Base-by-base conservation (phyloP, 148 eudicot genomes). In the Selenicereus undatus region DNA sequence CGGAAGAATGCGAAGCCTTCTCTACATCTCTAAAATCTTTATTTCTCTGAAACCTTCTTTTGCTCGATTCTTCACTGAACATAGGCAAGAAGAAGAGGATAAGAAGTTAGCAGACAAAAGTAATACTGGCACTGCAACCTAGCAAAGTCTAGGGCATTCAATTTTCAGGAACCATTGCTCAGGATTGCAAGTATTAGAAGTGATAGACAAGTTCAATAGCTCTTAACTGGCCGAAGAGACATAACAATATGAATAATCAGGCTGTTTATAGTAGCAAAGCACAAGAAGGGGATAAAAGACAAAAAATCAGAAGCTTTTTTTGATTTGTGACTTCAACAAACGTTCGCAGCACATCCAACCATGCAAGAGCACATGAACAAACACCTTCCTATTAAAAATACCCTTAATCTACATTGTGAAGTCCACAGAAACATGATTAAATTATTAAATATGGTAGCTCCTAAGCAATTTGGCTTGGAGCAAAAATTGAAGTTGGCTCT, bases 11-110 rank as follows among this genome's bases (percentile, higher is more conserved):
- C 60, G 85, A 84, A 65, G 90, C 88, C 88, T 84, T 91, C 26
- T 85, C 97, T 27, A 89, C 92, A 88, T 91, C 94, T 85, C 82
- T 94, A 50, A 83, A 76, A 76, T 85, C 91, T 88, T 82, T 91
- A 74, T 82, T 87, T 84, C 90, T 90, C 30, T 86, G 86, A 76
- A 84, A 88, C 86, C 89, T 95, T 85, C 96, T 84, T 88, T 90
- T 95, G 86, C 73, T 90, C 58, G 91, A 77, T 42, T 95, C 97
- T 77, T 93, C 97, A 79, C 97, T 93, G 90, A 81, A 80, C 22
- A 76, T 82, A 74, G 83, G 72, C 72, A 81, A 51, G 36, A 39
- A 30, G 13, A 29, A 75, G 26, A 30, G 80, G 70, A 62, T 17
- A 80, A 29, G 35, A 50, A 10, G 26, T 80, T n/a, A 81, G 65